Evolutionary conservation across 139 green algal species (phyloP).

Genomic region (Desmodesmus armatus): DNA sequence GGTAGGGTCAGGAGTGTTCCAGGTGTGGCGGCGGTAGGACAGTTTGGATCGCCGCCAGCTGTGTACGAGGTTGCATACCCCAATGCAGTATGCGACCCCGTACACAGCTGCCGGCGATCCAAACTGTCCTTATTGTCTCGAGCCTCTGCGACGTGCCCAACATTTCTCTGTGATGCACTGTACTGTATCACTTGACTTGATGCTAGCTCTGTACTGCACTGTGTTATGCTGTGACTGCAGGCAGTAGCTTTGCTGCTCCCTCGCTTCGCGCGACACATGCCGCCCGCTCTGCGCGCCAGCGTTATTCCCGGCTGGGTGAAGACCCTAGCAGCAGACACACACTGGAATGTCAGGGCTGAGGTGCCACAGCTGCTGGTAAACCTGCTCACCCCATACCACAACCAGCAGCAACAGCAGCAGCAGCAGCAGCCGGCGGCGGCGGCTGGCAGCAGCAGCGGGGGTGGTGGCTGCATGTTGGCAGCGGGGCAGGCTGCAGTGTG

Average conservation of each 20-base stretch:
- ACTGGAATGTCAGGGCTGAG: constrained; percentile 39
- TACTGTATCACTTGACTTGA: background rate
- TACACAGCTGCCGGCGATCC: too few relatives aligned
- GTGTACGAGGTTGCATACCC: too few relatives aligned
- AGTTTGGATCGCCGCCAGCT: too few relatives aligned
- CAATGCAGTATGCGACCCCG: too few relatives aligned
- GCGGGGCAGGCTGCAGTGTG: too few relatives aligned
- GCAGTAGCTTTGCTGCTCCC: constrained; percentile 34
- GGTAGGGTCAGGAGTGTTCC: too few relatives aligned
- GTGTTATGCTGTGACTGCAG: constrained; percentile 8
- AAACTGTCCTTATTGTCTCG: too few relatives aligned
- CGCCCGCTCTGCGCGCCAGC: background rate
- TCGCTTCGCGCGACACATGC: constrained; percentile 33
- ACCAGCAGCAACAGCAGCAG: constrained; percentile 6
- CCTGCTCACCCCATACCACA: background rate
- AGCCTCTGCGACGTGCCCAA: too few relatives aligned
- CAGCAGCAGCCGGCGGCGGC: background rate
- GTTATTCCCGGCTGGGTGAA: constrained; percentile 15
- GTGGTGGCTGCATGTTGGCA: too few relatives aligned
- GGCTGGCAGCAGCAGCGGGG: background rate
- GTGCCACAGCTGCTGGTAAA: constrained; percentile 6
- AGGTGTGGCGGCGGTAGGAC: too few relatives aligned
- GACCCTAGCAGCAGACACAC: background rate
- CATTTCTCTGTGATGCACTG: background rate
- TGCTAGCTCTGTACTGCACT: background rate